Base-by-base conservation (phyloP, 2,329 filamentous ascomycete species). In the Pseudogymnoascus sp. region DNA sequence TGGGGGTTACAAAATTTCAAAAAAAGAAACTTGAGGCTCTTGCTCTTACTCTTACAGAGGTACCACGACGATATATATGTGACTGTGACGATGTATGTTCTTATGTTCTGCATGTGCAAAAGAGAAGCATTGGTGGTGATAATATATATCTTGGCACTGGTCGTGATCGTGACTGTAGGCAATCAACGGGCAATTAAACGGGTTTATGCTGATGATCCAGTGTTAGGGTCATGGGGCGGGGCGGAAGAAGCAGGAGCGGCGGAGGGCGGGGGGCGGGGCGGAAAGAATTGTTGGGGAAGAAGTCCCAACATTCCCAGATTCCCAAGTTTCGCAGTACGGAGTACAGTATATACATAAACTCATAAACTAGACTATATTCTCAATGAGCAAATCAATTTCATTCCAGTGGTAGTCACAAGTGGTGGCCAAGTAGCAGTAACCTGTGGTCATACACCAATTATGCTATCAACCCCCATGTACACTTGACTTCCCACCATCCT, bases 241-340 rank as follows among this genome's bases (percentile, higher is more conserved):
- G 50, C 50, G 50, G 50, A 56, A 12, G 21, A 50, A 21, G 28
- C 8, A 56, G 25, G n/a, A 56, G 47, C 47, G 8, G 25, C n/a
- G 47, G 50, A n/a, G n/a, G 31, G 47, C 47, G 8, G 25, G 25
- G 47, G 25, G 28, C 25, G 50, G 50, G 50, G 50, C 47, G 50
- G 50, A 33, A 14, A 33, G 47, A 56, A 56, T 56, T 56, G 50
- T 56, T 56, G 50, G 28, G 50, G 50, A 56, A 56, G 50, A 56
- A 56, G 50, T 56, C 50, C 50, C 50, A 56, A 56, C 50, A 56
- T 18, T 56, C 50, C 50, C 23, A 21, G 21, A 21, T 21, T 21
- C 21, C 21, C 21, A 21, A 21, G 21, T 21, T 21, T 21, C 21
- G 2, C 21, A 21, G 21, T 16, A 11, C 2, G 23, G 3, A 6